Base-by-base conservation (phyloP, 495 filamentous ascomycete genomes). In the Hyaloscypha variabilis region DNA sequence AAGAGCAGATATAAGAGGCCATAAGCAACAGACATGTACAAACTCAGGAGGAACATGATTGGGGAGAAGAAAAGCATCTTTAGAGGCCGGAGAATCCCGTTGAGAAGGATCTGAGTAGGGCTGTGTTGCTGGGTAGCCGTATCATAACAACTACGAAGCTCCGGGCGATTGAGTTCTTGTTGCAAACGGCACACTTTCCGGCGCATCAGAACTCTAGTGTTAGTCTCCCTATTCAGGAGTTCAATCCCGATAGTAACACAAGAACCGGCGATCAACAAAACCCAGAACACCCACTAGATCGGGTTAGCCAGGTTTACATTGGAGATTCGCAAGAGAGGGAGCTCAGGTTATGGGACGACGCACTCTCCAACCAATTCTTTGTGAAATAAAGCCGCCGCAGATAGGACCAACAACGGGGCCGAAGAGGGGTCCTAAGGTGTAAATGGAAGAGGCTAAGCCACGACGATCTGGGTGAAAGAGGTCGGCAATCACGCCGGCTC, bases 1-100 rank as follows among this genome's bases (percentile, higher is more conserved):
- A 92, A 90, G 60, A 95, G 82, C 66, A 96, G 85, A 75, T 95
- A 96, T 14, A 94, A 75, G 28, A 91, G 88, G 13, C 90, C 88
- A 71, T 93, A 94, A 11, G 87, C 78, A 63, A 92, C 85, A 49
- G 90, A 86, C 77, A 93, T 86, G 74, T 94, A 94, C 5, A 91
- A 66, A 17, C 86, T 88, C 21, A 90, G 82, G 31, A 89, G 73
- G 67, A 88, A 80, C 46, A 87, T 84, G 64, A 92, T 89, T 11
- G 88, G 85, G 61, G 74, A 86, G 63, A 77, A 76, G 25, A 81
- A 62, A 8, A 88, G 75, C 73, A 87, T 76, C 67, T 81, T 83
- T 6, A 77, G 57, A 0, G 86, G 86, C 0, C 83, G 77, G 3
- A 83, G 67, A 42, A 88, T 81, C 52, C 76, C 74, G 34, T 72